phyloP scores from a whole-genome alignment of 305 asterid species.

The Solanum hybrid region DNA sequence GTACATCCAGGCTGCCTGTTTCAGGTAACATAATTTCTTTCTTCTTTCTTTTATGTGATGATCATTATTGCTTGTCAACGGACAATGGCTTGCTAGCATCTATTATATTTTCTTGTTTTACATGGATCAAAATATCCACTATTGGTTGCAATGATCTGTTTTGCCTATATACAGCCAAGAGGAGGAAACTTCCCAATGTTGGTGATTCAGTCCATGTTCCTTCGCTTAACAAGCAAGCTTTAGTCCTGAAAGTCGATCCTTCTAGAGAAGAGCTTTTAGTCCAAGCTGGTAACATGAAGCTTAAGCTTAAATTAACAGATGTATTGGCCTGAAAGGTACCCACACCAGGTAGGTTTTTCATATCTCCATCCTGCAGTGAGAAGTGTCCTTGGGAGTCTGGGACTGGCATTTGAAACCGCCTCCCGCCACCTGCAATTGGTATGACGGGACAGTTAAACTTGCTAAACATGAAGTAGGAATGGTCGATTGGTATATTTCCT shows the following conservation, averaged over 20 bases:
- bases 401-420: not conserved
- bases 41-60: not conserved
- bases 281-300: conserved; percentile 76
- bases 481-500: not conserved
- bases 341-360: not conserved
- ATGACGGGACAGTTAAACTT: not conserved
- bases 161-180: conserved; percentile 26
- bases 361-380: not conserved
- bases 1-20: conserved; percentile 23
- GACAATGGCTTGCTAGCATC: not conserved
- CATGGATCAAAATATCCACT: not conserved
- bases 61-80: not conserved
- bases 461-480: not conserved
- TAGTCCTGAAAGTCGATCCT: conserved; percentile 59
- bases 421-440: not conserved
- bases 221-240: conserved; percentile 62
- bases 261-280: conserved; percentile 66
- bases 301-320: conserved; percentile 66
- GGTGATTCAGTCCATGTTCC: conserved; percentile 81
- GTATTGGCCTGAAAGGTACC: conserved; percentile 25
- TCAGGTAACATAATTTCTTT: conserved; percentile 30
- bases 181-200: conserved; percentile 40
- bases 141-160: not conserved
- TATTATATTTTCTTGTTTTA: not conserved
- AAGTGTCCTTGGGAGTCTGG: not conserved